Percentiles rank a stretch among this genome's conserved stretches.
phyloP scores from a whole-genome alignment of 805 yeast species.

The Candida vartiovaarae region DNA sequence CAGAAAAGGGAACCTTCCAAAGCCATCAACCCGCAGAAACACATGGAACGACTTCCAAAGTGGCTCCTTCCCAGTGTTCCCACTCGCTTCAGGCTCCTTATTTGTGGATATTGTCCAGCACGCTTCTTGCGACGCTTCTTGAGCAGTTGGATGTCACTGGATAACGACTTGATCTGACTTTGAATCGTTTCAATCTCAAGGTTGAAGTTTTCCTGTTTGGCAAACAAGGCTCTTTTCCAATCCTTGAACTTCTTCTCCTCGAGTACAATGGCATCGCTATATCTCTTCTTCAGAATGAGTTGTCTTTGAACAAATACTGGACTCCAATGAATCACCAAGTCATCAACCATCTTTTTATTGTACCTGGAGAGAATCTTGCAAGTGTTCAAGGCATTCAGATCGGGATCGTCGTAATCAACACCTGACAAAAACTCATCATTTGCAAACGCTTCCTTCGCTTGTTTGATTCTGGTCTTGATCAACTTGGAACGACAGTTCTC shows the following conservation, averaged over 20 bases:
- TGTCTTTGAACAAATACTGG: slow-evolving; percentile 42
- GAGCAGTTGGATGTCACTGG: slow-evolving; percentile 1
- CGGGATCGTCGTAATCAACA: slow-evolving; percentile 23
- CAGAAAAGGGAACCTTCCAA: too few species aligned
- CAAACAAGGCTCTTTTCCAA: slow-evolving; percentile 51
- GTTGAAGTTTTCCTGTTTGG: slow-evolving; percentile 50
- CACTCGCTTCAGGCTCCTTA: too few species aligned
- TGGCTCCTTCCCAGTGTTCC: too few species aligned
- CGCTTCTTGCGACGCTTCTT: background rate
- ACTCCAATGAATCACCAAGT: slow-evolving; percentile 33
- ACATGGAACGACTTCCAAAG: too few species aligned
- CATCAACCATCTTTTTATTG: slow-evolving; percentile 32
- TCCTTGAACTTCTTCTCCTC: slow-evolving; percentile 55
- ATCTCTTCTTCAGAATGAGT: slow-evolving; percentile 34
- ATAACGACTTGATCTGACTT: background rate
- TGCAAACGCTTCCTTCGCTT: slow-evolving; percentile 18
- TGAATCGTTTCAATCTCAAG: slow-evolving; percentile 7
- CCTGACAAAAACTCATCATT: slow-evolving; percentile 5
- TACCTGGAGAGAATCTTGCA: slow-evolving; percentile 33
- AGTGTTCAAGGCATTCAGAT: slow-evolving; percentile 28
- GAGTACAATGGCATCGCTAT: slow-evolving; percentile 33
- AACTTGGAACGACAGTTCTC: slow-evolving; percentile 59
- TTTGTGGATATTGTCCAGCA: too few species aligned
- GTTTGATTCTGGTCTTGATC: slow-evolving; percentile 38
- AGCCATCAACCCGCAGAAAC: too few species aligned